These are phyloP conservation scores for Diaporthe sp. DNA, from an alignment of 2,329 filamentous ascomycete genomes.

Conservation along the genomic window DNA sequence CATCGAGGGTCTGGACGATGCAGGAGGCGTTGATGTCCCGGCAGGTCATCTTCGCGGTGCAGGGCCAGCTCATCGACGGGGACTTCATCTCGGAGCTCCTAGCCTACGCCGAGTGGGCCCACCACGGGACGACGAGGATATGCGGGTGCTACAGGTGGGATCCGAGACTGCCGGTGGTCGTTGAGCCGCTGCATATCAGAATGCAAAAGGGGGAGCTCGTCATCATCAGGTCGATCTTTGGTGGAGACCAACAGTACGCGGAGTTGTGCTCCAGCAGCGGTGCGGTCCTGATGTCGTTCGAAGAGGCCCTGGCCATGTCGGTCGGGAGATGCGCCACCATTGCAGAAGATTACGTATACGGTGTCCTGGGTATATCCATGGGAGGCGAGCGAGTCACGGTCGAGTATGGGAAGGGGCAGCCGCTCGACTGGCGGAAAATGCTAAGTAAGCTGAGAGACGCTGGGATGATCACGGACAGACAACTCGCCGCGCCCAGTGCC, in stretches of 20 bases:
- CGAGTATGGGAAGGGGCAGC: constrained; percentile 1
- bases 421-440: background rate
- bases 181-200: constrained; percentile 2
- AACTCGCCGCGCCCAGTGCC: background rate
- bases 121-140: background rate
- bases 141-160: constrained; percentile 15
- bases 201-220: background rate
- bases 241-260: background rate
- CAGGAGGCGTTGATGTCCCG: constrained; percentile 18
- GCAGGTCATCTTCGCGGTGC: background rate
- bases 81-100: background rate
- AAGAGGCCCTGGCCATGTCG: constrained; percentile 3
- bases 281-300: constrained; percentile 10
- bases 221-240: constrained; percentile 6
- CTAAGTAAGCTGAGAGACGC: background rate
- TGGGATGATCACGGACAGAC: constrained; percentile 9
- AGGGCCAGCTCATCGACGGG: constrained; percentile 5
- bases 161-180: background rate
- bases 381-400: background rate
- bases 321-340: background rate
- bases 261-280: background rate
- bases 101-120: background rate
- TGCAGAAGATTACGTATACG: constrained; percentile 2
- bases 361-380: background rate
- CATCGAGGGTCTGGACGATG: constrained; percentile 15